Conservation (phyloP, 441 rosid species). For the Metrosideros polymorpha region DNA sequence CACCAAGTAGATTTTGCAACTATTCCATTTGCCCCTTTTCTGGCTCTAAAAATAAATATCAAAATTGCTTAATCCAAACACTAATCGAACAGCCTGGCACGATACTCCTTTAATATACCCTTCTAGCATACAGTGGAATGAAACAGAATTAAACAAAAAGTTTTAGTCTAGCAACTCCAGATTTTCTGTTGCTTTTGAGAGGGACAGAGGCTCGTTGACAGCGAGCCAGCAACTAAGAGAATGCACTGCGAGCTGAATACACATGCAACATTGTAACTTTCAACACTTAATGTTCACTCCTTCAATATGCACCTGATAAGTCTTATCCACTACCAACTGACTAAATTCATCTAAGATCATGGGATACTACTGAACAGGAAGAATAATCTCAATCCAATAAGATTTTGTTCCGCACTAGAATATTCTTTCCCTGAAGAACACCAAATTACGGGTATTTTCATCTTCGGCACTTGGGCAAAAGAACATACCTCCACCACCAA, state of each 20-base stretch:
- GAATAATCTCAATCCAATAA: background rate
- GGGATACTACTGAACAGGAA: background rate
- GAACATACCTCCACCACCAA: constrained; percentile 92
- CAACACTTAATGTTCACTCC: background rate
- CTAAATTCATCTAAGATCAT: background rate
- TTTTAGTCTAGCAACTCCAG: background rate
- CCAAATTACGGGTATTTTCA: background rate
- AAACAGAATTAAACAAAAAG: background rate
- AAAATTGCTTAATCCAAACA: background rate
- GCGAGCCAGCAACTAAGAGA: background rate
- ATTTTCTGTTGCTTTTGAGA: background rate
- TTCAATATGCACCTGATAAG: background rate
- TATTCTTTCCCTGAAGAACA: background rate
- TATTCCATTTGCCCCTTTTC: background rate
- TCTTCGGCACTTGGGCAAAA: background rate
- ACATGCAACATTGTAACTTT: background rate
- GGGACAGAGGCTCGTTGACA: background rate
- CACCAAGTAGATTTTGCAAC: background rate
- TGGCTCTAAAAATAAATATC: background rate
- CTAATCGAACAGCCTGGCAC: background rate
- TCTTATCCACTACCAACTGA: background rate
- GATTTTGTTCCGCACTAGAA: background rate
- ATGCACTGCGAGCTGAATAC: background rate
- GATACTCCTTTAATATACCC: background rate
- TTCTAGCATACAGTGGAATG: background rate